Percentiles rank a stretch among this genome's conserved stretches.
Evolutionary conservation across 495 filamentous ascomycete genomes (phyloP).

Genomic region (Penicillium herquei): DNA sequence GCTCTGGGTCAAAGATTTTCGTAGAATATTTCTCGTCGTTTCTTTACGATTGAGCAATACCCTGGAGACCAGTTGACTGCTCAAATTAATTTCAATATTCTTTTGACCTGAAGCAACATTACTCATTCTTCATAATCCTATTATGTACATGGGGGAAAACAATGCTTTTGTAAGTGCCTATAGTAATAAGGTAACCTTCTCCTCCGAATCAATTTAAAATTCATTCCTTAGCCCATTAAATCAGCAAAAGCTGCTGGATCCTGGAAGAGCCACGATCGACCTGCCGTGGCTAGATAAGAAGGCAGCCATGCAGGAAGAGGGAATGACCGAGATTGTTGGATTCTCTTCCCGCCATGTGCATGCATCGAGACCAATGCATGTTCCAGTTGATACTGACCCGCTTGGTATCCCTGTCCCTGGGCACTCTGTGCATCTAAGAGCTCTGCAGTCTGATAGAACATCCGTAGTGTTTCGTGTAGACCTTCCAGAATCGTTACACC

Average conservation of each 20-base stretch:
- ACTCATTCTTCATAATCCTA: too few species aligned
- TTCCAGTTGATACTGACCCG: conserved; percentile 9
- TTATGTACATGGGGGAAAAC: too few species aligned
- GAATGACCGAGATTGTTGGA: background rate
- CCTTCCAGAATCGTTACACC: conserved; percentile 11
- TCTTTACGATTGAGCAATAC: too few species aligned
- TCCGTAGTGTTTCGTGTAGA: conserved; percentile 8
- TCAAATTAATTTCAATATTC: too few species aligned
- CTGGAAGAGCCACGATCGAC: conserved; percentile 17
- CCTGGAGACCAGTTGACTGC: too few species aligned
- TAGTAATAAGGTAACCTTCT: too few species aligned
- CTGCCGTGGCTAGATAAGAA: conserved; percentile 11
- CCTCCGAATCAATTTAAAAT: background rate
- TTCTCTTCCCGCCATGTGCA: conserved; percentile 3
- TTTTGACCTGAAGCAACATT: too few species aligned
- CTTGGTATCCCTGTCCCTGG: background rate
- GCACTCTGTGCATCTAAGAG: background rate
- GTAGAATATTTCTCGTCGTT: too few species aligned
- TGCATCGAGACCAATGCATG: conserved; percentile 16
- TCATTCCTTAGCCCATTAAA: conserved; percentile 6
- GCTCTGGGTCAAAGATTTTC: too few species aligned
- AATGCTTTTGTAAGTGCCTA: too few species aligned
- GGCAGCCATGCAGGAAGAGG: conserved; percentile 18
- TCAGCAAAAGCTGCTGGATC: conserved; percentile 9
- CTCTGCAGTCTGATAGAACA: background rate